Evolutionary conservation across 352 stramenopile genomes (phyloP).

Genomic region (Aphanomyces euteiches): DNA sequence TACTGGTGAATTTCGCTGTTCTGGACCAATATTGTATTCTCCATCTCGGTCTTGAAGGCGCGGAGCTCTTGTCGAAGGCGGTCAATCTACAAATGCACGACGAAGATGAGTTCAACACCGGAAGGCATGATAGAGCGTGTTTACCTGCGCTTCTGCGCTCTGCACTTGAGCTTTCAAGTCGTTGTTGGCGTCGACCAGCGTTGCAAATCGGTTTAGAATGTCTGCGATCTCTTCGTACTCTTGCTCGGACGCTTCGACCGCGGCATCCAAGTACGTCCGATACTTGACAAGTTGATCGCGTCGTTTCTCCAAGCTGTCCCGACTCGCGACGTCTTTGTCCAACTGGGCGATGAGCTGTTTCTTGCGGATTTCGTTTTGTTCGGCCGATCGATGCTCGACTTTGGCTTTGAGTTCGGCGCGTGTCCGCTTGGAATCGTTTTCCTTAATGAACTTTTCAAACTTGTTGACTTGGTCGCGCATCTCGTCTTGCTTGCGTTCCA

Average conservation of each 20-base stretch:
- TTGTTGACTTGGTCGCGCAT: constrained; percentile 89
- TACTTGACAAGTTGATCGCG: constrained; percentile 81
- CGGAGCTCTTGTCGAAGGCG: constrained; percentile 70
- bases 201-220: constrained; percentile 80
- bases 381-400: constrained; percentile 64
- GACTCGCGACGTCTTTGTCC: constrained; percentile 64
- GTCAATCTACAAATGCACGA: constrained; percentile 44
- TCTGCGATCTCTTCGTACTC: constrained; percentile 83
- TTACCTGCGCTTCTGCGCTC: constrained; percentile 55
- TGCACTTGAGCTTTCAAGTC: constrained; percentile 77
- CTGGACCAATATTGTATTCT: constrained; percentile 79
- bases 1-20: constrained; percentile 78
- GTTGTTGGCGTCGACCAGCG: constrained; percentile 83
- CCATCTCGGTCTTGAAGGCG: constrained; percentile 73
- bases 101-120: too few species aligned
- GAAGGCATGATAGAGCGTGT: too few species aligned
- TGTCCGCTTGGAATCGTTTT: constrained; percentile 89
- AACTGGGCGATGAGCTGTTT: constrained; percentile 65
- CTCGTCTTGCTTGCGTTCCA: constrained; percentile 84
- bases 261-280: constrained; percentile 74
- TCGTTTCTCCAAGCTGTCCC: constrained; percentile 69
- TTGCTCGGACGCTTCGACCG: constrained; percentile 75
- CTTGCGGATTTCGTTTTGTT: constrained; percentile 77
- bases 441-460: constrained; percentile 93
- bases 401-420: constrained; percentile 87